A percentile compares a stretch with the other conserved stretches of the same genome.
phyloP scores from a whole-genome alignment of 441 rosid genomes.

The Bruguiera hainesii region DNA sequence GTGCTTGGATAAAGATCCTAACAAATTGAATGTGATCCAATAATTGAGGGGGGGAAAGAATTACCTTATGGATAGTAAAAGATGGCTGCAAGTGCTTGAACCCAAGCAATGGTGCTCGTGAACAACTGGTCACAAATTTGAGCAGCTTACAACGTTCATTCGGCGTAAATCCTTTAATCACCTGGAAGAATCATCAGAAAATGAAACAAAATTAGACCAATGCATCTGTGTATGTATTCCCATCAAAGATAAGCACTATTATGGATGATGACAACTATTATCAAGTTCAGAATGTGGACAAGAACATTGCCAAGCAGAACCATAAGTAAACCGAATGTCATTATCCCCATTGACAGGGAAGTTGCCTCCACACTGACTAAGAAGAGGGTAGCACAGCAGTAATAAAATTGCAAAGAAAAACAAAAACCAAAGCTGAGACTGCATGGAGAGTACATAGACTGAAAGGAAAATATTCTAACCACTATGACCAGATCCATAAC shows the following conservation, averaged over 20 bases:
- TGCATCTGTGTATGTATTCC: conserved; percentile 1
- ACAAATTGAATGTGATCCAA: not conserved
- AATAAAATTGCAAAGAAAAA: not conserved
- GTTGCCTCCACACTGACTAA: not conserved
- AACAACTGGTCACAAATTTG: conserved; percentile 98
- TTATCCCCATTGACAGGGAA: not conserved
- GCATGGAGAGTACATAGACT: not conserved
- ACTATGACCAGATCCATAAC: not conserved
- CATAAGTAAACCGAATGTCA: not conserved
- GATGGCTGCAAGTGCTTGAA: conserved; percentile 95
- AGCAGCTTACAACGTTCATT: conserved; percentile 90
- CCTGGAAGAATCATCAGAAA: conserved; percentile 44
- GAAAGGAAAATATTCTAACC: not conserved
- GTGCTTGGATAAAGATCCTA: not conserved
- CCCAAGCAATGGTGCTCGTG: conserved; percentile 95
- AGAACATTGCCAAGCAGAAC: not conserved
- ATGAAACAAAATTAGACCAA: not conserved
- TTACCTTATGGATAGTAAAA: conserved; percentile 92
- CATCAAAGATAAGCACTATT: not conserved
- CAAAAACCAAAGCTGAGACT: not conserved
- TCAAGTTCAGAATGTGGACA: not conserved
- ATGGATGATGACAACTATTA: not conserved
- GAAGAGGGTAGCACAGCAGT: conserved; percentile 3
- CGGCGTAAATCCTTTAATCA: conserved; percentile 83
- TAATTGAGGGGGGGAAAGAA: conserved; percentile 5